These are phyloP conservation scores for Chondrus crispus DNA, from an alignment of 23 red algal species.

Conservation along the genomic window DNA sequence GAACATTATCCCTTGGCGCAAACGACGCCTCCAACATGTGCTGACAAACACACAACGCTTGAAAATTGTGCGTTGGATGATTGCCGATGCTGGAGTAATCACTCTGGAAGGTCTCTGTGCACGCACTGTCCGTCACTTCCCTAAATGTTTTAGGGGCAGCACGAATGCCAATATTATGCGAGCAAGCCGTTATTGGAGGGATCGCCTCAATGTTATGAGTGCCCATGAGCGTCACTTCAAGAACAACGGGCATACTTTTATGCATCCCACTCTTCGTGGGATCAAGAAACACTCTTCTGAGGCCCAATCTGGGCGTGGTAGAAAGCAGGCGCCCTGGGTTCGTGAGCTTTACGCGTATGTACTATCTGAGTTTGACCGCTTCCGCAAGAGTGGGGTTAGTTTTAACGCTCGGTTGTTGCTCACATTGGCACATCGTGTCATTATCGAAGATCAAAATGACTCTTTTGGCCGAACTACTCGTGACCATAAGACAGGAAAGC, in stretches of 20 bases:
- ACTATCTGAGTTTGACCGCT: not conserved
- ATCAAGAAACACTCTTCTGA: not conserved
- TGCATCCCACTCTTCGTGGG: not conserved
- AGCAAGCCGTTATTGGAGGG: not conserved
- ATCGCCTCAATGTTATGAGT: not conserved
- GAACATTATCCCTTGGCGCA: too few species aligned
- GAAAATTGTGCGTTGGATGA: too few species aligned
- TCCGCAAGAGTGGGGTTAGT: not conserved
- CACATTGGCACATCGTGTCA: not conserved
- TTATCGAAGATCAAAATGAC: not conserved
- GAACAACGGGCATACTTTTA: constrained; percentile 20
- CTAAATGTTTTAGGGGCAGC: not conserved
- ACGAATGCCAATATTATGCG: not conserved
- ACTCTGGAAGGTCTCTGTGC: too few species aligned
- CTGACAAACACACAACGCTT: too few species aligned
- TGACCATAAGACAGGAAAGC: not conserved
- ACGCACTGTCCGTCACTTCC: too few species aligned
- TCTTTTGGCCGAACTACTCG: not conserved
- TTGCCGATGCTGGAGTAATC: too few species aligned
- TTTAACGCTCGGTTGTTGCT: not conserved
- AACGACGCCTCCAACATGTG: too few species aligned
- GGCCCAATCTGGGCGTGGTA: not conserved
- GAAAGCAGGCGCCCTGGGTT: not conserved
- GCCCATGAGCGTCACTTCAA: not conserved
- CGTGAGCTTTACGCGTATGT: not conserved